phyloP scores from a whole-genome alignment of 345 rosid species.

The Anacardium occidentale region DNA sequence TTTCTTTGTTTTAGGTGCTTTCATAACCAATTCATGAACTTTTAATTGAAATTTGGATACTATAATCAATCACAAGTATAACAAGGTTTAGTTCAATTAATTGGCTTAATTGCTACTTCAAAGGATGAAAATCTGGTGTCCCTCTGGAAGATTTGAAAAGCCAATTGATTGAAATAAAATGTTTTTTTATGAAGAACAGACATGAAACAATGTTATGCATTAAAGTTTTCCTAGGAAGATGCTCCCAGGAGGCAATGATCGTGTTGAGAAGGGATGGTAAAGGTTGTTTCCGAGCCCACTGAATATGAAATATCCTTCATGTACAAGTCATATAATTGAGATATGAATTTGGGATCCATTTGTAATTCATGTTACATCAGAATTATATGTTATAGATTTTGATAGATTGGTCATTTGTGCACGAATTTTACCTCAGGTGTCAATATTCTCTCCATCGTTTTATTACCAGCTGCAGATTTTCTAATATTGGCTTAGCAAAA shows the following conservation, averaged over 20 bases:
- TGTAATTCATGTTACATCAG: background rate
- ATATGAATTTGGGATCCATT: background rate
- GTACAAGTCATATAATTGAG: background rate
- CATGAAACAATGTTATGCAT: background rate
- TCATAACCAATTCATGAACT: too few species aligned
- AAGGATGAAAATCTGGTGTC: background rate
- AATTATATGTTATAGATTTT: background rate
- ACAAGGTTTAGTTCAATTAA: too few species aligned
- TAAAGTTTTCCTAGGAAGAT: slow-evolving; percentile 3
- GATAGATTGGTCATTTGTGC: background rate
- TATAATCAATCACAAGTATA: too few species aligned
- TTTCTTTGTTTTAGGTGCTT: too few species aligned
- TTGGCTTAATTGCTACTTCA: background rate
- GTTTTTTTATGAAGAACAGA: background rate
- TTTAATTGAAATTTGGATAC: too few species aligned
- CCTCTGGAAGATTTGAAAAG: background rate
- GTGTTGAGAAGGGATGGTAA: slow-evolving; percentile 2
- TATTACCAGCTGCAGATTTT: background rate
- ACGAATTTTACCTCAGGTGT: background rate
- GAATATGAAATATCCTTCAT: background rate
- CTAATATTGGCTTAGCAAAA: too few species aligned
- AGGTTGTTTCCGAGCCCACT: slow-evolving; percentile 5
- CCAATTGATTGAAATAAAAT: slow-evolving; percentile 11
- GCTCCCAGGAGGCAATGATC: background rate
- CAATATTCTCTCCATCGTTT: background rate